Evolutionary conservation across 306 rosid species (phyloP).

Genomic region (Lagenaria siceraria): DNA sequence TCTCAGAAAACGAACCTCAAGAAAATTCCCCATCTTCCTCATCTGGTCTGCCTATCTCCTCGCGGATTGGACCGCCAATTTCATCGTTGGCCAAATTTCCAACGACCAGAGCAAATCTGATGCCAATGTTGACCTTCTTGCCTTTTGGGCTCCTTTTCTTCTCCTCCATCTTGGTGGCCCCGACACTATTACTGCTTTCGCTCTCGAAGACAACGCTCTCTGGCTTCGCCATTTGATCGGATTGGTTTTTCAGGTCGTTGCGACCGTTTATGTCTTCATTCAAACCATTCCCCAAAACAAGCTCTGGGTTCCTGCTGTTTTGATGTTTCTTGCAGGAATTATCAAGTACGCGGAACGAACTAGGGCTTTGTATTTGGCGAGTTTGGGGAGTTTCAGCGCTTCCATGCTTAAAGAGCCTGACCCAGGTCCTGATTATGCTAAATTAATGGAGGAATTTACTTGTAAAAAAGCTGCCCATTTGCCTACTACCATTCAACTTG

Average conservation of each 20-base stretch:
- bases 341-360: constrained; percentile 36
- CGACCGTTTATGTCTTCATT: constrained; percentile 26
- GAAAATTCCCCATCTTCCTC: background rate
- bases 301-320: constrained; percentile 17
- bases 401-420: constrained; percentile 20
- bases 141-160: constrained; percentile 43
- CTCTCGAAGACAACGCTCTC: constrained; percentile 34
- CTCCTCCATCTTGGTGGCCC: constrained; percentile 46
- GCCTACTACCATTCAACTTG: constrained; percentile 14
- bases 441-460: constrained; percentile 23
- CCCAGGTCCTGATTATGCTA: constrained; percentile 32
- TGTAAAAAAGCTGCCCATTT: constrained; percentile 11
- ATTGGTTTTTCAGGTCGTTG: constrained; percentile 16
- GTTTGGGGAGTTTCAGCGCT: constrained; percentile 14
- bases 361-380: constrained; percentile 25
- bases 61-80: constrained; percentile 32
- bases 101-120: constrained; percentile 2
- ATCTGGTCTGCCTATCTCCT: constrained; percentile 28
- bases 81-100: constrained; percentile 26
- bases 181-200: constrained; percentile 38
- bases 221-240: constrained; percentile 41
- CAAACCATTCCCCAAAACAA: constrained; percentile 25
- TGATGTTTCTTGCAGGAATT: constrained; percentile 26
- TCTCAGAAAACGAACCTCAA: constrained; percentile 15
- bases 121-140: background rate